phyloP scores from a whole-genome alignment of 1,284 basidiomycete species.

The Rhizoctonia solani region DNA sequence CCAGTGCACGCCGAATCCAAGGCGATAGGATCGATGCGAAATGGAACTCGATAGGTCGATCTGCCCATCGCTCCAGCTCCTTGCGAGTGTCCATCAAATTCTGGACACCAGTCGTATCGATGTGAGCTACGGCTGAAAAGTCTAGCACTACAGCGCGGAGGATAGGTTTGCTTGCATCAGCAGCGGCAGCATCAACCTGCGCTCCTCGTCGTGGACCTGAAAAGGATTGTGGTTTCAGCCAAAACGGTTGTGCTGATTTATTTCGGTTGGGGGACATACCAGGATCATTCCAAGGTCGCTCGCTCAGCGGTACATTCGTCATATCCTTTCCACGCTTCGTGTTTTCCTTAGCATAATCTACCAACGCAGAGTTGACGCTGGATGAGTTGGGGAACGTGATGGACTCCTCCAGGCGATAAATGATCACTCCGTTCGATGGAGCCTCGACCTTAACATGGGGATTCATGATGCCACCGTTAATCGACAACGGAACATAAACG shows the following conservation, averaged over 20 bases:
- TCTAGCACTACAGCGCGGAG: constrained; percentile 90
- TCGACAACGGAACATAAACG: constrained; percentile 79
- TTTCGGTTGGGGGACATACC: neutral
- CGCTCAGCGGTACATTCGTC: constrained; percentile 61
- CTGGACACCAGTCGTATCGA: constrained; percentile 90
- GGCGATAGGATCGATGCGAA: constrained; percentile 88
- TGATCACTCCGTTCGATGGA: constrained; percentile 84
- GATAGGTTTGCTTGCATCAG: constrained; percentile 64
- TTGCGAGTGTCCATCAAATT: constrained; percentile 86
- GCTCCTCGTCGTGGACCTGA: constrained; percentile 68
- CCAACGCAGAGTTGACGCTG: constrained; percentile 73
- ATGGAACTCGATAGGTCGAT: constrained; percentile 85
- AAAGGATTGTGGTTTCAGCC: constrained; percentile 44
- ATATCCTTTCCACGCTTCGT: constrained; percentile 80
- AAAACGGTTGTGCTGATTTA: neutral
- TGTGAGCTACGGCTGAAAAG: constrained; percentile 81
- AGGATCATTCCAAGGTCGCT: constrained; percentile 88
- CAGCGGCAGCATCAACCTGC: constrained; percentile 50
- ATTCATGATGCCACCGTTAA: constrained; percentile 61
- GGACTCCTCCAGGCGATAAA: constrained; percentile 94
- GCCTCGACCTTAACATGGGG: constrained; percentile 72
- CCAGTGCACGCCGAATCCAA: constrained; percentile 89
- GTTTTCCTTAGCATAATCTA: constrained; percentile 78
- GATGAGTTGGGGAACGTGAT: constrained; percentile 94
- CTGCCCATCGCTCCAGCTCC: constrained; percentile 87